Base-by-base conservation (phyloP, 176 grass and related monocot species). In the Dendrocalamus sinicus region DNA sequence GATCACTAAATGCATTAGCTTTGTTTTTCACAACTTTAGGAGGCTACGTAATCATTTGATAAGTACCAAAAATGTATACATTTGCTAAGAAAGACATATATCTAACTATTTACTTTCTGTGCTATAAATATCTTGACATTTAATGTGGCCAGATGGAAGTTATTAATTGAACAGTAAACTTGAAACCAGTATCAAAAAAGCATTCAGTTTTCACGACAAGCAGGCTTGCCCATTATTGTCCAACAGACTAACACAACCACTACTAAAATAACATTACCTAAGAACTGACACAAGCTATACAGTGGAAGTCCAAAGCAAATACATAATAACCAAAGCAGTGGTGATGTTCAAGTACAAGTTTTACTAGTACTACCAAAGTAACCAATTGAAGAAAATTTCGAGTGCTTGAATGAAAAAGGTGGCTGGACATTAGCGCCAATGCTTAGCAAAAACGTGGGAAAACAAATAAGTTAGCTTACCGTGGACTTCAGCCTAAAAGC, bases 401-500 rank as follows among this genome's bases (percentile, higher is more conserved):
- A 46, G 30, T 80, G 39, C 8, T 52, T 50, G 41, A 4, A 77
- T 9, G n/a, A 26, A 66, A 84, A 59, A 54, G 62, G 22, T 1
- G 22, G 4, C 12, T 52, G 43, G 4, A 22, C 11, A 72, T 13
- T 79, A 73, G n/a, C 20, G 0, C 10, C 19, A 72, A 66, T 65
- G 64, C 16, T 71, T 41, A 52, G 24, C 23, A 26, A 41, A 64
- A 57, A 11, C 5, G 37, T 8, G n/a, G 20, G 28, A 5, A 39
- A 57, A 12, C 1, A 54, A 54, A 40, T 30, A 59, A 53, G 64
- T 0, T 22, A 71, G 2, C 73, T 83, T 89, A 98, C 96, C 88
- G 74, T 98, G 41, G 92, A 86, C 72, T 96, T 99, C 67, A 98
- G 78, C 65, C 70, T 88, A 67, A 92, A 70, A 81, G 93, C 93